A percentile compares a stretch with the other conserved stretches of the same genome.
phyloP scores from a whole-genome alignment of 768 basidiomycete genomes.

The Dendrothele bispora region DNA sequence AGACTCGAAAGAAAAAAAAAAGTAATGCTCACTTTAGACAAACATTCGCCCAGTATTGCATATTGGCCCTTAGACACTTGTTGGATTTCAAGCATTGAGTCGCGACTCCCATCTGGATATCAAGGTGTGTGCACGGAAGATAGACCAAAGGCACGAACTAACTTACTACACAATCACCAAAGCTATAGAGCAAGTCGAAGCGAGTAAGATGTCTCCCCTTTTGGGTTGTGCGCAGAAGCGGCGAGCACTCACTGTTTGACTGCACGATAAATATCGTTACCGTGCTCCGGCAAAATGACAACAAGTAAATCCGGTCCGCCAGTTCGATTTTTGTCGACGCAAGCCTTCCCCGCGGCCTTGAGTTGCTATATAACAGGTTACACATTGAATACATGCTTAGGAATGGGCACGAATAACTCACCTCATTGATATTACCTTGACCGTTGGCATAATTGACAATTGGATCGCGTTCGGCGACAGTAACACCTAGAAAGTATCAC shows the following conservation, averaged over 20 bases:
- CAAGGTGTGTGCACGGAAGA: too few species aligned
- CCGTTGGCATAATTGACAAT: conserved; percentile 1
- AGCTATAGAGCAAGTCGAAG: not conserved
- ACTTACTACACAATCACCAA: conserved; percentile 39
- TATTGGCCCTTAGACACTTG: conserved; percentile 42
- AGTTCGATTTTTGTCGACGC: conserved; percentile 28
- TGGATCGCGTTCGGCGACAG: not conserved
- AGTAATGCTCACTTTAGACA: conserved; percentile 52
- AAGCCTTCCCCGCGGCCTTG: conserved; percentile 30
- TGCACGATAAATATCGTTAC: conserved; percentile 53
- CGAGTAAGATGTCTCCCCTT: too few species aligned
- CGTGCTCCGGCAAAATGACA: conserved; percentile 51
- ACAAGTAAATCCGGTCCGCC: conserved; percentile 47
- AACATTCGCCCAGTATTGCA: conserved; percentile 55
- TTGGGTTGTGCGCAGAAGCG: not conserved
- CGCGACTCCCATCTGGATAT: conserved; percentile 46
- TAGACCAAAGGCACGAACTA: too few species aligned
- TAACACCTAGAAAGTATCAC: not conserved
- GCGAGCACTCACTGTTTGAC: conserved; percentile 51
- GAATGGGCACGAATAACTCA: not conserved
- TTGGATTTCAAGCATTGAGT: conserved; percentile 52
- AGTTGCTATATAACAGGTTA: not conserved
- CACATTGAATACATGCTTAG: too few species aligned
- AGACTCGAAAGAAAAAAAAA: too few species aligned
- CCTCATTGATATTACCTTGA: not conserved